These are phyloP conservation scores for Amoebophrya sp. DNA, from an alignment of 169 alveolate genomes.

Conservation along the genomic window DNA sequence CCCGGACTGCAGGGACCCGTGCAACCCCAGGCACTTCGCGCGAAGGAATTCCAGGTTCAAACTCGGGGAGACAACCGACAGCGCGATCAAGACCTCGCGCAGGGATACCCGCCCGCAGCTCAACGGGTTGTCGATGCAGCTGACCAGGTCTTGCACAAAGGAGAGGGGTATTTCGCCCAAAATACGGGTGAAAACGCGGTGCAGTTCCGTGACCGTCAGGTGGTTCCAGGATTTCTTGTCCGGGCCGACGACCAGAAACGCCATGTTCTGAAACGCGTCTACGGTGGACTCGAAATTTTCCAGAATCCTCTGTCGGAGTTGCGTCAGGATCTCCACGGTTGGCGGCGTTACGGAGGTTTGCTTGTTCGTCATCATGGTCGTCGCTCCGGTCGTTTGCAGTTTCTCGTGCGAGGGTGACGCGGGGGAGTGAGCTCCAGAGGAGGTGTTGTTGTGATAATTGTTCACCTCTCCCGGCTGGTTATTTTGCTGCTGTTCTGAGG, in stretches of 20 bases:
- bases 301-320: neutral
- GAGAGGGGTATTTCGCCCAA: neutral
- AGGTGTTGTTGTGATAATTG: neutral
- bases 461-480: neutral
- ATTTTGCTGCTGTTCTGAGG: too few species aligned
- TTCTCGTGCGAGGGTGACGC: neutral
- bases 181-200: neutral
- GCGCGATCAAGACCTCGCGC: neutral
- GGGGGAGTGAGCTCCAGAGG: neutral
- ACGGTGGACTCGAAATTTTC: neutral
- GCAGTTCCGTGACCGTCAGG: neutral
- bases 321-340: neutral
- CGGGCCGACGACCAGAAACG: neutral
- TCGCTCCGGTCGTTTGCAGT: neutral
- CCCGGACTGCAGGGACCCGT: neutral
- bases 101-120: neutral
- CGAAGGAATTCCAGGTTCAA: neutral
- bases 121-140: neutral
- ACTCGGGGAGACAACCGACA: neutral
- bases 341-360: too few species aligned
- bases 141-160: neutral
- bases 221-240: neutral
- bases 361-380: neutral
- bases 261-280: constrained; percentile 21
- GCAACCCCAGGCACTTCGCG: neutral